Evolutionary conservation across 2,329 filamentous ascomycete species (phyloP).

Genomic region (Sclerotinia trifoliorum): DNA sequence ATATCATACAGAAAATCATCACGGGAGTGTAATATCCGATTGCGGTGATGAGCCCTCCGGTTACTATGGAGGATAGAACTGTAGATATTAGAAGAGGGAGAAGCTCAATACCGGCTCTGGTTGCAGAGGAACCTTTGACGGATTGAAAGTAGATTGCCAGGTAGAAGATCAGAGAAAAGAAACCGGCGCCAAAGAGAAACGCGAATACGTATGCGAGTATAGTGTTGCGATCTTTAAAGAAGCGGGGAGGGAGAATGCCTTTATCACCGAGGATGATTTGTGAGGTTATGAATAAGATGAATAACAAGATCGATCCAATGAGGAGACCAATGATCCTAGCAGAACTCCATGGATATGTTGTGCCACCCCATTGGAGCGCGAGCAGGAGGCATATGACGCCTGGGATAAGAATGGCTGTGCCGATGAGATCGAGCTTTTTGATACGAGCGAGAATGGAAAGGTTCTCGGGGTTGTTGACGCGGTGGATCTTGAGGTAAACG

Average conservation of each 20-base stretch:
- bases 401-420: slow-evolving; percentile 41
- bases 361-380: slow-evolving; percentile 45
- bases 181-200: slow-evolving; percentile 33
- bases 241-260: slow-evolving; percentile 43
- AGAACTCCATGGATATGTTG: slow-evolving; percentile 42
- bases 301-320: slow-evolving; percentile 36
- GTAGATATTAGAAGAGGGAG: slow-evolving; percentile 46
- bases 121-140: slow-evolving; percentile 42
- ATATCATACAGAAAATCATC: slow-evolving; percentile 43
- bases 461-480: slow-evolving; percentile 36
- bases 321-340: slow-evolving; percentile 41
- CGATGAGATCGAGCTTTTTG: slow-evolving; percentile 41
- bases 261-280: slow-evolving; percentile 40
- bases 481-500: slow-evolving; percentile 45
- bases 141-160: slow-evolving; percentile 41
- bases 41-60: slow-evolving; percentile 42
- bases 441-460: slow-evolving; percentile 31
- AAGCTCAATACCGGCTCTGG: slow-evolving; percentile 46
- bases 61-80: slow-evolving; percentile 45
- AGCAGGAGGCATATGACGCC: slow-evolving; percentile 42
- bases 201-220: slow-evolving; percentile 28
- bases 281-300: slow-evolving; percentile 38
- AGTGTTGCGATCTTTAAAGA: slow-evolving; percentile 37
- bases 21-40: slow-evolving; percentile 49
- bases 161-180: slow-evolving; percentile 39